phyloP scores from a whole-genome alignment of 176 grass and related monocot species.

The Oryza meyeriana region DNA sequence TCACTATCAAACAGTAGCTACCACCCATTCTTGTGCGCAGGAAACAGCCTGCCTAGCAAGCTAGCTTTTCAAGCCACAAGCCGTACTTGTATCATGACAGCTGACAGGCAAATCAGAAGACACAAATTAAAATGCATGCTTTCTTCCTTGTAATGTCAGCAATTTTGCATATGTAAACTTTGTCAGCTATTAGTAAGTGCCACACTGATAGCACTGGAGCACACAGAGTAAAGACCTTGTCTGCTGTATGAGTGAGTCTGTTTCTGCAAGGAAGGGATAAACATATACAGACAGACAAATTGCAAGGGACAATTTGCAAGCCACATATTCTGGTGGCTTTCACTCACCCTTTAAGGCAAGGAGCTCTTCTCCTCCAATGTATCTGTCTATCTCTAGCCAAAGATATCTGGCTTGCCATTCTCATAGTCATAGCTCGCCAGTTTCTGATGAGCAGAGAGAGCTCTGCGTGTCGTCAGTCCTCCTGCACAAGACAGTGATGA shows the following conservation, averaged over 20 bases:
- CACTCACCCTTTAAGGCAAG: constrained; percentile 10
- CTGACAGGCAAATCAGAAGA: constrained; percentile 15
- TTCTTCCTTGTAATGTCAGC: constrained; percentile 17
- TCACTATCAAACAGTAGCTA: neutral
- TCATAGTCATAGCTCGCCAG: neutral
- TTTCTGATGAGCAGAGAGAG: constrained; percentile 25
- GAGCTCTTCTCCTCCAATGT: constrained; percentile 14
- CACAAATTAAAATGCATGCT: constrained; percentile 6
- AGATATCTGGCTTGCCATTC: constrained; percentile 27
- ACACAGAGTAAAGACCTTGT: neutral
- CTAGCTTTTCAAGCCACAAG: constrained; percentile 12
- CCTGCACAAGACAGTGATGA: constrained; percentile 66
- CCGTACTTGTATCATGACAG: neutral
- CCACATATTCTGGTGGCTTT: constrained; percentile 84
- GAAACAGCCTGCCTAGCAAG: neutral
- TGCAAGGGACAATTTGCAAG: constrained; percentile 2
- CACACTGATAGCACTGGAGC: constrained; percentile 4
- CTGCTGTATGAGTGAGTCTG: neutral
- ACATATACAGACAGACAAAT: neutral
- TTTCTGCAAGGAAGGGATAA: constrained; percentile 34
- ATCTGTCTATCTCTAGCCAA: neutral
- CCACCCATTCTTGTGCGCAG: constrained; percentile 40
- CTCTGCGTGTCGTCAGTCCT: constrained; percentile 15
- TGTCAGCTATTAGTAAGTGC: constrained; percentile 35
- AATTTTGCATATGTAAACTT: constrained; percentile 37